Percentiles rank a stretch among this genome's conserved stretches.
Evolutionary conservation across 345 rosid species (phyloP).

Genomic region (Clarkia xantiana): DNA sequence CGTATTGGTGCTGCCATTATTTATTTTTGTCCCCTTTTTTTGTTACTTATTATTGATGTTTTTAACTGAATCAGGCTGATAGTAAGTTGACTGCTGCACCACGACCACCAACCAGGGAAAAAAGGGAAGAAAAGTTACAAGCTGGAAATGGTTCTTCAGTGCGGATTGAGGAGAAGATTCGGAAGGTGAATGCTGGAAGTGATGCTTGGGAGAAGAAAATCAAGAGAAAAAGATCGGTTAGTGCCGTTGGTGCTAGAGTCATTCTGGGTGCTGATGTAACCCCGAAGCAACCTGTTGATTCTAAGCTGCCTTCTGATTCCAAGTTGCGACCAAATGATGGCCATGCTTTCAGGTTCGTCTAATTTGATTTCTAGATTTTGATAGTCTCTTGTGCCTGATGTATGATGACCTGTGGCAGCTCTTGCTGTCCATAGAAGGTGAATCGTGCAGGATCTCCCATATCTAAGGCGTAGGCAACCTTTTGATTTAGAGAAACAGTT

Average conservation of each 20-base stretch:
- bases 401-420: not conserved
- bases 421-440: not conserved
- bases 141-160: too few species aligned
- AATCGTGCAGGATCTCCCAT: not conserved
- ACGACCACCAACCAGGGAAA: constrained; percentile 51
- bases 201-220: constrained; percentile 92
- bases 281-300: constrained; percentile 41
- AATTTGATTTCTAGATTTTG: not conserved
- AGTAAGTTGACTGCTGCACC: constrained; percentile 28
- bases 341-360: constrained; percentile 76
- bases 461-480: not conserved
- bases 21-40: too few species aligned
- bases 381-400: not conserved
- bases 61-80: constrained; percentile 32
- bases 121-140: constrained; percentile 49
- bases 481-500: not conserved
- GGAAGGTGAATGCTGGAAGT: constrained; percentile 64
- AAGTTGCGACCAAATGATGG: constrained; percentile 60
- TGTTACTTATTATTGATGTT: not conserved
- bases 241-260: constrained; percentile 50
- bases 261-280: constrained; percentile 42
- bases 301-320: constrained; percentile 44
- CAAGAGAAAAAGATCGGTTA: constrained; percentile 87
- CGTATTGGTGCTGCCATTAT: too few species aligned
- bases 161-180: constrained; percentile 66